These are phyloP conservation scores for Fusarium nanum DNA, from an alignment of 2,329 filamentous ascomycete genomes.

Conservation along the genomic window DNA sequence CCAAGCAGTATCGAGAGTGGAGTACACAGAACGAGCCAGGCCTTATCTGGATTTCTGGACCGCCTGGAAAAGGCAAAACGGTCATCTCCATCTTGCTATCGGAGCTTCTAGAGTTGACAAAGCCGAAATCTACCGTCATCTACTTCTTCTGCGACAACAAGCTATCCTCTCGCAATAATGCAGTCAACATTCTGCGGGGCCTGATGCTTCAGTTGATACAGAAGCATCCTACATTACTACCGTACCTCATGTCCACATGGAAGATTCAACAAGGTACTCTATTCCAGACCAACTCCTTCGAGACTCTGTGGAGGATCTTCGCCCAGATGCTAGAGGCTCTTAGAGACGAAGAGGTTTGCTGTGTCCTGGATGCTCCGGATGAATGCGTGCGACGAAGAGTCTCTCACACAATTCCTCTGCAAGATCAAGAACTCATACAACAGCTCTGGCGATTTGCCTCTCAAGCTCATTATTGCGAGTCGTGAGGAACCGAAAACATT, in stretches of 20 bases:
- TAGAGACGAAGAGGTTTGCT: neutral
- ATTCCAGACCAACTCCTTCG: neutral
- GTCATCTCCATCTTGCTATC: constrained; percentile 19
- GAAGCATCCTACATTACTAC: neutral
- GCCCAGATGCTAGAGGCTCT: neutral
- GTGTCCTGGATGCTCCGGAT: constrained; percentile 6
- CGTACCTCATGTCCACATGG: neutral
- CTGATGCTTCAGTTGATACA: neutral
- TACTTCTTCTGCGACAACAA: constrained; percentile 29
- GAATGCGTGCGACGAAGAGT: constrained; percentile 18
- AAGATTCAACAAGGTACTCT: neutral
- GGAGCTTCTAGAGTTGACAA: neutral
- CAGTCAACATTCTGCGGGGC: neutral
- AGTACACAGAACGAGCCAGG: neutral
- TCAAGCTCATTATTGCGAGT: neutral
- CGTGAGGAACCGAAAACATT: constrained; percentile 3
- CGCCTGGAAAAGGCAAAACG: constrained; percentile 22
- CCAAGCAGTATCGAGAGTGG: constrained; percentile 1
- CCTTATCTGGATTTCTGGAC: neutral
- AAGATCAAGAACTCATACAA: neutral
- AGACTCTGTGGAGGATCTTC: constrained; percentile 10
- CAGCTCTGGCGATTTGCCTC: rapidly evolving
- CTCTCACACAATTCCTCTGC: rapidly evolving
- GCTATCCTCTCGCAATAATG: neutral
- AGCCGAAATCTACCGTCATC: neutral